Percentiles rank a stretch among this genome's conserved stretches.
phyloP scores from a whole-genome alignment of 768 basidiomycete genomes.

The Baorangia bicolor region DNA sequence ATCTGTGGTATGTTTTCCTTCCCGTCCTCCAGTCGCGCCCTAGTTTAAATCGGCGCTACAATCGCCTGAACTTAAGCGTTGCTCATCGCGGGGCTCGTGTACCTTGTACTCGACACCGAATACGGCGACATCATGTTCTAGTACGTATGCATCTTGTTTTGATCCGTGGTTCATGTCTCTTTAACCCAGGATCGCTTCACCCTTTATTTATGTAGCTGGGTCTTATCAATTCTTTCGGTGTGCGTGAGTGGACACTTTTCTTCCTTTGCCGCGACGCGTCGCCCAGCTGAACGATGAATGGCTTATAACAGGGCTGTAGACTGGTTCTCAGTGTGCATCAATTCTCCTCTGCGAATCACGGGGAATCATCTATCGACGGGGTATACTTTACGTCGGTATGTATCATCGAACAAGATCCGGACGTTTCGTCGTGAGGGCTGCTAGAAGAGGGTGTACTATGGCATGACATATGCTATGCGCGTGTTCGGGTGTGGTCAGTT shows the following conservation, averaged over 20 bases:
- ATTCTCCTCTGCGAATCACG: not conserved
- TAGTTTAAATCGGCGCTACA: not conserved
- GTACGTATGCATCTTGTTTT: not conserved
- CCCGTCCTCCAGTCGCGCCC: not conserved
- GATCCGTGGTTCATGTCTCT: not conserved
- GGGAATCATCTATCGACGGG: not conserved
- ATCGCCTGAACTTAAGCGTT: not conserved
- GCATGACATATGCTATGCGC: not conserved
- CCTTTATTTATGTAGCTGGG: not conserved
- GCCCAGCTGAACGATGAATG: not conserved
- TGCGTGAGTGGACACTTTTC: constrained; percentile 3
- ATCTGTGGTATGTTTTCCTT: not conserved
- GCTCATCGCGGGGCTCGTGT: not conserved
- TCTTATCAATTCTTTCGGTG: constrained; percentile 6
- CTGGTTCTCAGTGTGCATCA: not conserved
- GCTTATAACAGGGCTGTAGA: constrained; percentile 4
- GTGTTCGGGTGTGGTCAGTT: not conserved
- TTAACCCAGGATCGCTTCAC: not conserved
- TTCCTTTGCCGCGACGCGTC: too few species aligned
- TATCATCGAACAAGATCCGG: not conserved
- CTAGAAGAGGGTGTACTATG: not conserved
- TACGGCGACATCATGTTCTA: too few species aligned
- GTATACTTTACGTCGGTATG: not conserved
- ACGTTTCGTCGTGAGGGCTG: not conserved
- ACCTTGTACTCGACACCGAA: too few species aligned